Evolutionary conservation across 2,329 filamentous ascomycete species (phyloP).

Genomic region (Fusarium keratoplasticum): DNA sequence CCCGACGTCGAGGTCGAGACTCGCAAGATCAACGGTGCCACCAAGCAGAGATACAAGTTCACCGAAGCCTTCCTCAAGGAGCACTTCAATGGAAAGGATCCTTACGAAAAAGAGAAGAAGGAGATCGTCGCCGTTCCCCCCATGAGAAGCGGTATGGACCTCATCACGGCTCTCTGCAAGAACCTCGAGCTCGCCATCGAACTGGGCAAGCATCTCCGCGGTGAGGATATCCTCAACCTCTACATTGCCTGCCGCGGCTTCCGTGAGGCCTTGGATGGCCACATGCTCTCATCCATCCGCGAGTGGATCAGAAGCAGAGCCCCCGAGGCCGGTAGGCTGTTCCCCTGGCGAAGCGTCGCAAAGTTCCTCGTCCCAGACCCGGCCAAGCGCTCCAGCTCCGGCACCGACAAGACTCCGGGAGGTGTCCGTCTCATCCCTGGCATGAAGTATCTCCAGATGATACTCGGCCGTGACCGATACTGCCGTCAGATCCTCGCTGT

Average conservation of each 20-base stretch:
- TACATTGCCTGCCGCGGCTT: constrained; percentile 74
- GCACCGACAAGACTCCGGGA: constrained; percentile 7
- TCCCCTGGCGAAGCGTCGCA: constrained; percentile 70
- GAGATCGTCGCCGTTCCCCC: constrained; percentile 26
- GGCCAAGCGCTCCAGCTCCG: constrained; percentile 49
- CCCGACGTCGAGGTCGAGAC: constrained; percentile 19
- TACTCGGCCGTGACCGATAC: constrained; percentile 67
- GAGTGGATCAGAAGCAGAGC: constrained; percentile 65
- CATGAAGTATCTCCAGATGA: constrained; percentile 76
- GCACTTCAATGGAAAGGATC: constrained; percentile 47
- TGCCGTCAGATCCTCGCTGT: constrained; percentile 72
- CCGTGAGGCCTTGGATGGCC: constrained; percentile 68
- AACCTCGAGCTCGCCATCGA: constrained; percentile 65
- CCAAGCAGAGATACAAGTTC: constrained; percentile 47
- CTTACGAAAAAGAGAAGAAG: constrained; percentile 40
- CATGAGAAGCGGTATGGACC: constrained; percentile 50
- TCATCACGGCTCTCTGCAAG: constrained; percentile 57
- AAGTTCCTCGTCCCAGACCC: constrained; percentile 71
- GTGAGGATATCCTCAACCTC: constrained; percentile 70
- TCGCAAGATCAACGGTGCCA: constrained; percentile 10
- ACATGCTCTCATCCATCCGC: constrained; percentile 69
- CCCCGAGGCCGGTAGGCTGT: constrained; percentile 67
- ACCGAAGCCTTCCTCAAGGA: constrained; percentile 39
- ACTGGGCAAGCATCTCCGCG: constrained; percentile 64
- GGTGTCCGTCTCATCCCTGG: constrained; percentile 67